Base-by-base conservation (phyloP, 1,139 yeast species). In the Sugiyamaella neomexicana region DNA sequence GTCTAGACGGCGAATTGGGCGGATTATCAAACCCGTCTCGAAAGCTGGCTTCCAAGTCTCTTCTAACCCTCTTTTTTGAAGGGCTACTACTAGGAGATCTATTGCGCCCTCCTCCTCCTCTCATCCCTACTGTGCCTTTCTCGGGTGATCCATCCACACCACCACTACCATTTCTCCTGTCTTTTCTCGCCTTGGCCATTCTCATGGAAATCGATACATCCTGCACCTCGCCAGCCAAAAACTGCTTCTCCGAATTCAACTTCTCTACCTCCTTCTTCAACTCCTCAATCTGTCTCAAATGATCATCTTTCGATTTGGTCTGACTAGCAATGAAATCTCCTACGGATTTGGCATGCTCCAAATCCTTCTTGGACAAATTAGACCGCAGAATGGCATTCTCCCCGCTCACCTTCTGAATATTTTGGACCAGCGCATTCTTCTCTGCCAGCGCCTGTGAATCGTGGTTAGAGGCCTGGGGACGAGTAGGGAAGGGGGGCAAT, bases 321-420 rank as follows among this genome's bases (percentile, higher is more conserved):
- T 72, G 75, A 2, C 74, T 65, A 4, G 70, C 70, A 47, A 73
- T 72, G 46, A 85, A 60, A 23, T 75, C 73, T 16, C 67, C 67
- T n/a, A 78, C 68, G 60, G 80, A 83, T 2, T 73, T 70, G 2
- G 71, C 73, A 53, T 78, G 79, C 42, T 71, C 76, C 31, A 68
- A 68, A 50, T 80, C 81, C 9, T 80, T 64, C 50, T 78, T 77
- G 16, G 77, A 72, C 46, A 88, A 70, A 62, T 85, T 88, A 16
- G 85, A 82, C 55, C 91, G 73, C 23, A 89, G 74, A 38, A 89
- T 83, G 9, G 95, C 83, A 31, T 86, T 82, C 64, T 89, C 96
- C 2, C 96, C 96, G 10, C 49, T 52, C 39, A 58, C 50, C 27
- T 57, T 55, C 48, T 60, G 60, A 9, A 50, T 40, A 20, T 34